Base-by-base conservation (phyloP, 176 grass and related monocot genomes). In the Zea luxurians region DNA sequence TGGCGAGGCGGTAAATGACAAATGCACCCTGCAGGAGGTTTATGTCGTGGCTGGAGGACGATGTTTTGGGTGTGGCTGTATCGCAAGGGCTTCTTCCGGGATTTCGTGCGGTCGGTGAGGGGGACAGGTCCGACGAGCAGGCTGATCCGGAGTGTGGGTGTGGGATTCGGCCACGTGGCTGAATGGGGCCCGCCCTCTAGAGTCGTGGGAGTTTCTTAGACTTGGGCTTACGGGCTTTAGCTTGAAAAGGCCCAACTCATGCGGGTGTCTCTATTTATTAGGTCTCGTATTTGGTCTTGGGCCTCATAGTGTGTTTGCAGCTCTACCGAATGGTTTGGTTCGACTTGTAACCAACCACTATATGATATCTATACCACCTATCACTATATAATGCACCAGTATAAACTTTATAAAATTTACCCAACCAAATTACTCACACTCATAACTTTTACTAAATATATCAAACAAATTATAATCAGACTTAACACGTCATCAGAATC, bases 121-220 rank as follows among this genome's bases (percentile, higher is more conserved):
- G 43, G 10, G 15, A 9, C 38, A 35, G 17, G 27, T 66, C 4
- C 2, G 27, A 17, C 21, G 73, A 35, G 60, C 11, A 59, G 37
- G 34, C 77, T 68, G 36, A 80, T 75, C 77, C 63, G 7, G 13
- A 69, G 42, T 61, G 70, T 75, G 84, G 4, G 84, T 75, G 10
- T 10, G 10, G 1, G 6, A 69, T 75, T 75, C 4, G 0, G 53
- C 70, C 84, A 75, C 77, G 71, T 81, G 40, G 17, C 2, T 0
- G 0, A 0, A 38, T 4, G 37, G 66, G 67, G 1, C 59, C 45
- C 48, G 46, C 59, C 67, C 21, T 16, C 7, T 21, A 57, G 37
- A 3, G 15, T 2, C 48, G 8, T 4, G 34, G 2, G 13, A 4
- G 8, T 17, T 11, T 27, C 27, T 1, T 27, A 27, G 27, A 0